Base-by-base conservation (phyloP, 2,329 filamentous ascomycete species). In the Fusarium protoensiforme region DNA sequence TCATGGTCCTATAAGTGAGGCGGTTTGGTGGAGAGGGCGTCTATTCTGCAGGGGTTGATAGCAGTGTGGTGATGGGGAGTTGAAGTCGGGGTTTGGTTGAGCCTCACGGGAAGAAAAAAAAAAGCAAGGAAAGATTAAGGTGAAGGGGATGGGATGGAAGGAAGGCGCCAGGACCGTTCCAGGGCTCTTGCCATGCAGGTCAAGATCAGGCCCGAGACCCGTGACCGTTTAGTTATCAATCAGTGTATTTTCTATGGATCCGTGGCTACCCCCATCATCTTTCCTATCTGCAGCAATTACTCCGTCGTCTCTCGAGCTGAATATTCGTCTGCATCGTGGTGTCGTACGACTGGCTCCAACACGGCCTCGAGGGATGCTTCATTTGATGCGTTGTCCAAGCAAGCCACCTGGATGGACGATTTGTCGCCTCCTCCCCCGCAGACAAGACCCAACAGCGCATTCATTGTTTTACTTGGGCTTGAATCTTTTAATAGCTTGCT, bases 361-460 rank as follows among this genome's bases (percentile, higher is more conserved):
- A 56, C 39, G 29, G 62, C 48, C 73, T 75, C 65, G 68, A 70
- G 71, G 67, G 72, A 31, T 53, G 27, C 46, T 53, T 53, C 63
- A 61, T 58, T 68, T 66, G 75, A 77, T 77, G 75, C 59, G 75
- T 76, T 77, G 75, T 70, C 70, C 69, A 68, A 31, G 38, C 48
- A 61, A 75, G 71, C 71, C 72, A 70, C 72, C 22, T 35, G 20
- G 31, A 54, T 66, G 67, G 65, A 57, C 38, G 41, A n/a, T 33
- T 31, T 20, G 7, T 53, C 11, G 24, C 46, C 46, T 31, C 43
- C 16, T 48, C 46, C 46, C 46, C 46, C 46, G 18, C 46, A 53
- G 46, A 53, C 24, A n/a, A 31, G 29, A 53, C 46, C 27, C 31
- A 31, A 5, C 46, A 53, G 38, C 24, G 27, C 46, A 29, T 48